A percentile compares a stretch with the other conserved stretches of the same genome.
Conservation (phyloP, 768 basidiomycete species). For the Termitomyces sp. region DNA sequence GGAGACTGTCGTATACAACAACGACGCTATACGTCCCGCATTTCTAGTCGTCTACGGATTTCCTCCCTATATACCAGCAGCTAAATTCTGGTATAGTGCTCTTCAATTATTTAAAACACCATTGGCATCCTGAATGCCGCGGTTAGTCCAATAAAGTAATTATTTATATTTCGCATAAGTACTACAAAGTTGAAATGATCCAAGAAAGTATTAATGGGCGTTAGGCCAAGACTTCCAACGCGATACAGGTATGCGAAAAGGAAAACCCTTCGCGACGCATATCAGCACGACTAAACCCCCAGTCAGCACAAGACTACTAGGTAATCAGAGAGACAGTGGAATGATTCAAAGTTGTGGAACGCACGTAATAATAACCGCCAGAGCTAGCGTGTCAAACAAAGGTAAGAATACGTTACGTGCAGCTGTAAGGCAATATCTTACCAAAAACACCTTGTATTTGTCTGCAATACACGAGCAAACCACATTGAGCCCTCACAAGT, state of each 20-base stretch:
- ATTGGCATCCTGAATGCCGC: conserved; percentile 28
- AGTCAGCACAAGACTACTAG: conserved; percentile 37
- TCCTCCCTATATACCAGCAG: conserved; percentile 16
- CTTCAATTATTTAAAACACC: conserved; percentile 43
- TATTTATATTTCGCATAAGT: background rate
- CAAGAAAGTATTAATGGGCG: background rate
- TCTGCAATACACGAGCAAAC: conserved; percentile 42
- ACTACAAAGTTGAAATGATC: background rate
- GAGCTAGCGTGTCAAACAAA: conserved; percentile 18
- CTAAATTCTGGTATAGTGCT: conserved; percentile 28
- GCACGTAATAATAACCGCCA: conserved; percentile 50
- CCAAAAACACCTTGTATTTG: conserved; percentile 54
- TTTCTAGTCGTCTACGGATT: conserved; percentile 60
- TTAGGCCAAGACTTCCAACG: background rate
- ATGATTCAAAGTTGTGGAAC: background rate
- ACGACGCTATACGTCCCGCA: conserved; percentile 63
- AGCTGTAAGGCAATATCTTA: conserved; percentile 17
- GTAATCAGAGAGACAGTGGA: conserved; percentile 5
- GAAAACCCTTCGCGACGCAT: conserved; percentile 51
- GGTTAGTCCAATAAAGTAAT: background rate
- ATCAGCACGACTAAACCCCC: conserved; percentile 38
- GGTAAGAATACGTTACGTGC: background rate
- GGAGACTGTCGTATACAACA: conserved; percentile 62
- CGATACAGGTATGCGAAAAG: conserved; percentile 2
- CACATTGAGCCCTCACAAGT: conserved; percentile 35